Percentiles rank a stretch among this genome's conserved stretches.
phyloP scores from a whole-genome alignment of 2,329 filamentous ascomycete species.

The Cytospora paraplurivora region DNA sequence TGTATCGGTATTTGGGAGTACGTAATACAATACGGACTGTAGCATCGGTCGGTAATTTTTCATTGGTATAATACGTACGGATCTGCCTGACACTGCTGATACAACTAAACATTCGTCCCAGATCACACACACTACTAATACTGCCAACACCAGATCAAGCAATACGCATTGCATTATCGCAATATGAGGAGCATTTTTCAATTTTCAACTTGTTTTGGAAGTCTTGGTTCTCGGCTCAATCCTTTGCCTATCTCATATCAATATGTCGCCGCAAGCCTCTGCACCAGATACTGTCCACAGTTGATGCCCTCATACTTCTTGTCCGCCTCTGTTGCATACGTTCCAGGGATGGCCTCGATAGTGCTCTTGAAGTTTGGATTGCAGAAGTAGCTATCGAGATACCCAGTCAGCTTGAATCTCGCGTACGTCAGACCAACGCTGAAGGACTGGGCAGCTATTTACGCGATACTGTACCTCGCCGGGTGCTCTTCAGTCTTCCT shows the following conservation, averaged over 20 bases:
- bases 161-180: no score
- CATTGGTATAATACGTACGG: no score
- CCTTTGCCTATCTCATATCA: conserved; percentile 35
- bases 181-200: background rate
- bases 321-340: conserved; percentile 62
- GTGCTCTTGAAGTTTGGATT: conserved; percentile 76
- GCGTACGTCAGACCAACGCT: no score
- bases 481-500: conserved; percentile 63
- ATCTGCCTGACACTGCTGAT: no score
- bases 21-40: no score
- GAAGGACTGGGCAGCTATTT: conserved; percentile 36
- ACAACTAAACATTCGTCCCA: no score
- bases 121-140: no score
- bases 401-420: conserved; percentile 6
- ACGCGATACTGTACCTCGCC: conserved; percentile 83
- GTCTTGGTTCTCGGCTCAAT: background rate
- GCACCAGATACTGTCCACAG: conserved; percentile 78
- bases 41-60: no score
- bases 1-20: no score
- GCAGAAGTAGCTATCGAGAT: conserved; percentile 70
- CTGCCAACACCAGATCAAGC: no score
- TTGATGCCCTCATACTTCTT: conserved; percentile 82
- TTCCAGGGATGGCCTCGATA: conserved; percentile 82
- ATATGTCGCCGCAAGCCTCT: conserved; percentile 76
- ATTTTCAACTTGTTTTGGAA: background rate